phyloP scores from a whole-genome alignment of 2,329 filamentous ascomycete genomes.

The Ophiostoma perfectum region DNA sequence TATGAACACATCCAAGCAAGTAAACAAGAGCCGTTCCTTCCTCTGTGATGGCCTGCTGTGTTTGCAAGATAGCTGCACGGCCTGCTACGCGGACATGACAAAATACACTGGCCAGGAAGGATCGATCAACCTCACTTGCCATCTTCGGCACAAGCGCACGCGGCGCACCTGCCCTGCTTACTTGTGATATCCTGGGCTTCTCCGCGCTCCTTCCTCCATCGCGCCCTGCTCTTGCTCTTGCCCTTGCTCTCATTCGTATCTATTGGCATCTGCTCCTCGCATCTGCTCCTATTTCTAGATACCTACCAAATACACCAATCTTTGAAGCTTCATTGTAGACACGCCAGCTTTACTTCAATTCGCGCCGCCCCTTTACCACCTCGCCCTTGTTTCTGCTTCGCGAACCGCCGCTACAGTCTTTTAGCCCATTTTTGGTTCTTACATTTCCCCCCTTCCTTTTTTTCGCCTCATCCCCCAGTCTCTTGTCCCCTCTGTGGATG shows the following conservation, averaged over 20 bases:
- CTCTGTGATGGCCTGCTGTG: background rate
- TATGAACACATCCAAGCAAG: background rate
- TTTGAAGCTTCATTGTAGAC: background rate
- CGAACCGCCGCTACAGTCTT: background rate
- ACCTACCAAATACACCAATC: slow-evolving; percentile 6
- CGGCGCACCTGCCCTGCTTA: slow-evolving; percentile 3
- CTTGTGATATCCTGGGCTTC: background rate
- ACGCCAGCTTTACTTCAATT: background rate
- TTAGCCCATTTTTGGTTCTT: slow-evolving; percentile 16
- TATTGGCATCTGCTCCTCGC: background rate
- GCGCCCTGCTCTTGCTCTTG: background rate
- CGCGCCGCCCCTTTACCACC: slow-evolving; percentile 8
- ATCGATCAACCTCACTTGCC: background rate
- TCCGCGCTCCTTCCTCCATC: slow-evolving; percentile 7
- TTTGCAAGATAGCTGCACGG: too few species aligned
- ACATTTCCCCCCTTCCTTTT: slow-evolving; percentile 21
- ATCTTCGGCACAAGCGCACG: background rate
- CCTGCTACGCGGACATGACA: too few species aligned
- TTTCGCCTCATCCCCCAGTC: slow-evolving; percentile 8
- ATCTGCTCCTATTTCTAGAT: background rate
- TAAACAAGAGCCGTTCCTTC: background rate
- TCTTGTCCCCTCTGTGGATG: background rate
- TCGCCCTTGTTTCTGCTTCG: slow-evolving; percentile 7
- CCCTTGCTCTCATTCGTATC: background rate
- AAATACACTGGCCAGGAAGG: background rate